Base-by-base conservation (phyloP, 1,139 yeast species). In the Kodamaea suecica region DNA sequence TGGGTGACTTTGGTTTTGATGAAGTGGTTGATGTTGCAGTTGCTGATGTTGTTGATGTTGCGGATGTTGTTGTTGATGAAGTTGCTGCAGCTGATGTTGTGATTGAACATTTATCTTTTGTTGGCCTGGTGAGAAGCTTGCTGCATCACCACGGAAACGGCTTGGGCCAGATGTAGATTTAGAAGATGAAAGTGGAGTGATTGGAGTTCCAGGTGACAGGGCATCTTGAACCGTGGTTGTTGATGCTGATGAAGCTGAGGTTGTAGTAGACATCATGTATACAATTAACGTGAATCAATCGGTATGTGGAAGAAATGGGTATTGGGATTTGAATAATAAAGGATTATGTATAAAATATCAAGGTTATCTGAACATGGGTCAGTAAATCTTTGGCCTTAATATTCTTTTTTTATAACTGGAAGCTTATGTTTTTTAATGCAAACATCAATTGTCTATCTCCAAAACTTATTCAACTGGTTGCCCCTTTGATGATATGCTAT, bases 111-210 rank as follows among this genome's bases (percentile, higher is more conserved):
- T 46, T 36, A 33, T 39, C 44, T 27, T 17, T 26, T 29, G 27
- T 27, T 53, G 57, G 36, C 61, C 51, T 9, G 73, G 73, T 14
- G 63, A 59, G 41, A 66, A 66, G 34, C 66, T 61, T 35, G 67
- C 66, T 20, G 70, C 71, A 50, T 65, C 71, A 33, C 66, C 60
- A 44, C 71, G 67, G 47, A 66, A 66, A 37, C 70, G 17, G 21
- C 30, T 27, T 4, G 30, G 64, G 44, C 57, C 59, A 34, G 68
- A 59, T 15, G 69, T 67, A 30, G 32, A 44, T 35, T 48, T 56
- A 15, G 57, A 45, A 23, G 54, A 19, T 27, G 30, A 35, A 12
- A n/a, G n/a, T n/a, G n/a, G n/a, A n/a, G n/a, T n/a, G n/a, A n/a
- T n/a, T n/a, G n/a, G n/a, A n/a, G n/a, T n/a, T n/a, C n/a, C n/a